These are phyloP conservation scores for Exsudoporus frostii DNA, from an alignment of 768 basidiomycete genomes.

Conservation along the genomic window DNA sequence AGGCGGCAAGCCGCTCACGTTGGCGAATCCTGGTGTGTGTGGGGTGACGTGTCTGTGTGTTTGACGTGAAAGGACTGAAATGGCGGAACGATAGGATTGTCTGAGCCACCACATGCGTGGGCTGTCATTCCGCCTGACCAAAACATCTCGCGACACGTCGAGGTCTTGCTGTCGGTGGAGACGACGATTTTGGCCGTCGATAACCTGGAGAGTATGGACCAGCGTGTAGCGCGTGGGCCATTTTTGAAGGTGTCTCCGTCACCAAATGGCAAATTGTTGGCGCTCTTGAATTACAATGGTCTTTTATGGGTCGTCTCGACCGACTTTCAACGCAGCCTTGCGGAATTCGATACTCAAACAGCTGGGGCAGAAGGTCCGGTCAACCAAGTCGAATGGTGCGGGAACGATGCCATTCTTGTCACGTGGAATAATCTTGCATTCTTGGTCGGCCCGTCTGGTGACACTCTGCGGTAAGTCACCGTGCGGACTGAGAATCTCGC, in stretches of 20 bases:
- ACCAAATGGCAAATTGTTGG: conserved; percentile 91
- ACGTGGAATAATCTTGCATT: conserved; percentile 76
- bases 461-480: conserved; percentile 68
- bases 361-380: conserved; percentile 58
- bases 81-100: conserved; percentile 47
- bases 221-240: conserved; percentile 83
- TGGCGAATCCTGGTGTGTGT: conserved; percentile 75
- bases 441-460: conserved; percentile 91
- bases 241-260: conserved; percentile 86
- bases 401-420: conserved; percentile 89
- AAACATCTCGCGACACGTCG: conserved; percentile 85
- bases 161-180: conserved; percentile 81
- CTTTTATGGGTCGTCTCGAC: conserved; percentile 91
- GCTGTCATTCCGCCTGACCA: conserved; percentile 85
- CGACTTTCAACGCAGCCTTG: conserved; percentile 85
- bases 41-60: conserved; percentile 1
- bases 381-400: conserved; percentile 88
- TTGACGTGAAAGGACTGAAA: conserved; percentile 6
- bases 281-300: conserved; percentile 70
- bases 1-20: conserved; percentile 65
- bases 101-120: conserved; percentile 82
- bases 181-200: conserved; percentile 82
- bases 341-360: conserved; percentile 75
- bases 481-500: neutral
- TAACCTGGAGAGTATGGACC: conserved; percentile 85